phyloP scores from a whole-genome alignment of 78 protist species.

The Paratrimastix pyriformis region DNA sequence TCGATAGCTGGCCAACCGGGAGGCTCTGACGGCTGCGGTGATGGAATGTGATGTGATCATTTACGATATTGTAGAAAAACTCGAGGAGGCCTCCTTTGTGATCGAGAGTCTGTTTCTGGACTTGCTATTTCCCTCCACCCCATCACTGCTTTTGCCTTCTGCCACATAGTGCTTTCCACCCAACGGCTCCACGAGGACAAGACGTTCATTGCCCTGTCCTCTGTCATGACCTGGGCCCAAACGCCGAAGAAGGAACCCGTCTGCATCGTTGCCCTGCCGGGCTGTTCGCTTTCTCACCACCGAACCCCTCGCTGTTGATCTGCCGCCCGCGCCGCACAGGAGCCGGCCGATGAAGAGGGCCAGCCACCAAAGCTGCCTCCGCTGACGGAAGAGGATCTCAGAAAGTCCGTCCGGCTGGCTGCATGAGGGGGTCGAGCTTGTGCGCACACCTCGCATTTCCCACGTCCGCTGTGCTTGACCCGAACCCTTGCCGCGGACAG shows the following conservation, averaged over 20 bases:
- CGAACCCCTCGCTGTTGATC: no score
- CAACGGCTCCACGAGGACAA: background rate
- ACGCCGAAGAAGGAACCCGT: background rate
- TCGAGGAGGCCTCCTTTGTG: background rate
- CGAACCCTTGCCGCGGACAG: no score
- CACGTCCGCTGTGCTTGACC: no score
- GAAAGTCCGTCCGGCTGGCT: no score
- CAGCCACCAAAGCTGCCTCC: background rate
- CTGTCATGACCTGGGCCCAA: constrained; percentile 1
- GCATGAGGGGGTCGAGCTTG: no score
- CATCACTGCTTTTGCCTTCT: no score
- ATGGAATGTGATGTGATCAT: constrained; percentile 4
- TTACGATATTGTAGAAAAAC: background rate
- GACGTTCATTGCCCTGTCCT: background rate
- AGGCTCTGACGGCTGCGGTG: background rate
- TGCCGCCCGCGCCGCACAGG: no score
- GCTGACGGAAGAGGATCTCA: background rate
- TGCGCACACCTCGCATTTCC: no score
- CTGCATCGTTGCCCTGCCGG: background rate
- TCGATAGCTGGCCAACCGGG: background rate
- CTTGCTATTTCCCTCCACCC: no score
- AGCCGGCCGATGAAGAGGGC: constrained; percentile 4
- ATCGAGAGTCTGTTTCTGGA: no score
- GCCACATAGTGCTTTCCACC: background rate
- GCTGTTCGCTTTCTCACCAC: no score